Base-by-base conservation (phyloP, 352 stramenopile species). In the Phytophthora ramorum region DNA sequence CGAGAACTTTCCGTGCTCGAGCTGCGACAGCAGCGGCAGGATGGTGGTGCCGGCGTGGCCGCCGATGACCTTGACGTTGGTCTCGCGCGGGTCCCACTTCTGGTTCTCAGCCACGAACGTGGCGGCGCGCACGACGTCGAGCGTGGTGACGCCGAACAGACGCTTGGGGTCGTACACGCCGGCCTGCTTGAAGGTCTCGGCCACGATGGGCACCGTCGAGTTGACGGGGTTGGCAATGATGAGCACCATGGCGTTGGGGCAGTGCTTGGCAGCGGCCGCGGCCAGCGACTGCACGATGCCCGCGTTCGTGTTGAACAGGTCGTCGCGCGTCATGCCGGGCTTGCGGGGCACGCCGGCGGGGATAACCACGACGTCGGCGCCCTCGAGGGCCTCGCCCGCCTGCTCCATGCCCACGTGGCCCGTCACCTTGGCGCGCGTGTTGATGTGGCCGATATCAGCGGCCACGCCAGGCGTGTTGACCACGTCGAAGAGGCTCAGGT, bases 211-310 rank as follows among this genome's bases (percentile, higher is more conserved):
- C 57, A 99, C 97, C 16, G 97, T 99, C 44, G 94, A 99, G 88
- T 99, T 99, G 68, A 99, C 97, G 7, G 98, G 98, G 87, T 99
- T 99, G 65, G 91, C 97, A 76, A 99, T 99, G 78, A 99, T 98
- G 45, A 98, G 77, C 56, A 98, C 85, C 78, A 93, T 95, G 41
- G 98, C 98, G 57, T 99, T 84, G 9, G 98, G 98, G 84, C 97
- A 99, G 78, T 92, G 89, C 76, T 98, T 84, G 48, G 97, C 97
- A 57, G 93, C 98, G 16, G 90, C 93, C 44, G 97, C 82, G 7
- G 98, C 97, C 52, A 99, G 89, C 49, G 81, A 93, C 80, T 98
- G 89, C 19, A 99, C 97, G 65, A 99, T 99, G 48, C 87, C 78
- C 19, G 96, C 96, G 83, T 99, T 99, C 51, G 74, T 98, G 81